Percentiles rank a stretch among this genome's conserved stretches.
phyloP scores from a whole-genome alignment of 495 filamentous ascomycete species.

The Mytilinidion resinicola region DNA sequence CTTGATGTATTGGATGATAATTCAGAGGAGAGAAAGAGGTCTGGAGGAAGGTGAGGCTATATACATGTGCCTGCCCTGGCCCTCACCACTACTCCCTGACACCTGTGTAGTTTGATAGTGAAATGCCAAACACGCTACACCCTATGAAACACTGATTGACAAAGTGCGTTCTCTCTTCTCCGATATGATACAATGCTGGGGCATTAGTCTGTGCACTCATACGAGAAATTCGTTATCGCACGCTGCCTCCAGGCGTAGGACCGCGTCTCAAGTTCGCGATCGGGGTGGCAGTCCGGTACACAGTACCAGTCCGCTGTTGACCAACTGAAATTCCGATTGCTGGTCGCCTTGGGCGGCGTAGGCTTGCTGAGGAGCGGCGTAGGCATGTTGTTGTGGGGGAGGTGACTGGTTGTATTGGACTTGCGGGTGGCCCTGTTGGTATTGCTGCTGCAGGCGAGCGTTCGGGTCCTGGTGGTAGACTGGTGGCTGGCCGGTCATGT shows the following conservation, averaged over 20 bases:
- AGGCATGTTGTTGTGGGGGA: not conserved
- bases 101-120: too few relatives aligned
- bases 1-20: too few relatives aligned
- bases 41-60: too few relatives aligned
- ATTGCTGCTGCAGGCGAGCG: constrained; percentile 9
- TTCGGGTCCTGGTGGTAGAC: constrained; percentile 18
- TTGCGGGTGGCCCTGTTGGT: constrained; percentile 11
- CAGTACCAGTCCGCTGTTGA: constrained; percentile 18
- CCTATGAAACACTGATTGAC: too few relatives aligned
- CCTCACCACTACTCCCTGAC: too few relatives aligned
- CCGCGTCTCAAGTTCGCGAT: constrained; percentile 30
- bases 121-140: too few relatives aligned
- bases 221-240: constrained; percentile 42
- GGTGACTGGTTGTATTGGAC: not conserved
- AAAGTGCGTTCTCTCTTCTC: too few relatives aligned
- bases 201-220: too few relatives aligned
- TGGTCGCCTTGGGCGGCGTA: constrained; percentile 13
- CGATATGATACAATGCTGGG: too few relatives aligned
- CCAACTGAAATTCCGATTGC: constrained; percentile 13
- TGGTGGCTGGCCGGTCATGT: constrained; percentile 12
- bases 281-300: constrained; percentile 33
- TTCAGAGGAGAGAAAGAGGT: too few relatives aligned
- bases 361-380: constrained; percentile 10
- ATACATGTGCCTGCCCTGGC: too few relatives aligned
- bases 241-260: constrained; percentile 44